Percentiles rank a stretch among this genome's conserved stretches.
phyloP scores from a whole-genome alignment of 108 stramenopile species.

The Cyclotella baltica region DNA sequence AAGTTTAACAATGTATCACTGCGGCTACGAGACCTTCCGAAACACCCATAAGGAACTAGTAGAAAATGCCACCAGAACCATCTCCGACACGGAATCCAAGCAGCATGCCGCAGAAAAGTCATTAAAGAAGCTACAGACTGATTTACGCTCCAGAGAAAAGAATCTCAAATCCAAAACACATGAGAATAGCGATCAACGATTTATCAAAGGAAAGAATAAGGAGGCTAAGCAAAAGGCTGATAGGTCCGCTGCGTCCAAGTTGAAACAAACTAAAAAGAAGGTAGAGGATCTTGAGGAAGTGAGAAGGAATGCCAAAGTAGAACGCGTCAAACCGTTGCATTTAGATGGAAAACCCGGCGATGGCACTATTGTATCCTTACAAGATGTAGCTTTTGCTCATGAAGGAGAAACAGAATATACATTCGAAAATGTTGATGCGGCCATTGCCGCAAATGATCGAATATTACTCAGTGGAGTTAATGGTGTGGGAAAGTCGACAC shows the following conservation, averaged over 20 bases:
- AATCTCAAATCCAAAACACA: slow-evolving; percentile 40
- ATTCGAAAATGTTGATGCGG: slow-evolving; percentile 53
- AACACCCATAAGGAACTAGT: slow-evolving; percentile 21
- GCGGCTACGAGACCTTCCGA: slow-evolving; percentile 55
- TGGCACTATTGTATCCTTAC: slow-evolving; percentile 33
- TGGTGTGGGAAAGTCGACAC: slow-evolving; percentile 67
- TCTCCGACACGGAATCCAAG: slow-evolving; percentile 17
- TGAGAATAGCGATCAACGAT: slow-evolving; percentile 50
- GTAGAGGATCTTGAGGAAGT: slow-evolving; percentile 48
- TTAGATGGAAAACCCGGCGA: slow-evolving; percentile 38
- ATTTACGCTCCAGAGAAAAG: slow-evolving; percentile 46
- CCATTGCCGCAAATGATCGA: slow-evolving; percentile 51
- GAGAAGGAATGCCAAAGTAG: slow-evolving; percentile 25
- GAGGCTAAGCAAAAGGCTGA: slow-evolving; percentile 77
- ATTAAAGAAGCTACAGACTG: slow-evolving; percentile 43
- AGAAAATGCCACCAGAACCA: slow-evolving; percentile 21
- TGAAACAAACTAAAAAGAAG: slow-evolving; percentile 47
- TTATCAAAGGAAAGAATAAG: slow-evolving; percentile 63
- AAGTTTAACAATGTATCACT: slow-evolving; percentile 53
- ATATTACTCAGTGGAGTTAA: slow-evolving; percentile 62
- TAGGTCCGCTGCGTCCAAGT: slow-evolving; percentile 58
- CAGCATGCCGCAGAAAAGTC: slow-evolving; percentile 49
- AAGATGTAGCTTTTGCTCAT: slow-evolving; percentile 56
- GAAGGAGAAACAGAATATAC: slow-evolving; percentile 21
- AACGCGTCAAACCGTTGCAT: slow-evolving; percentile 43